phyloP scores from a whole-genome alignment of 371 early-diverging fungal species.

The Actinomortierella ambigua region DNA sequence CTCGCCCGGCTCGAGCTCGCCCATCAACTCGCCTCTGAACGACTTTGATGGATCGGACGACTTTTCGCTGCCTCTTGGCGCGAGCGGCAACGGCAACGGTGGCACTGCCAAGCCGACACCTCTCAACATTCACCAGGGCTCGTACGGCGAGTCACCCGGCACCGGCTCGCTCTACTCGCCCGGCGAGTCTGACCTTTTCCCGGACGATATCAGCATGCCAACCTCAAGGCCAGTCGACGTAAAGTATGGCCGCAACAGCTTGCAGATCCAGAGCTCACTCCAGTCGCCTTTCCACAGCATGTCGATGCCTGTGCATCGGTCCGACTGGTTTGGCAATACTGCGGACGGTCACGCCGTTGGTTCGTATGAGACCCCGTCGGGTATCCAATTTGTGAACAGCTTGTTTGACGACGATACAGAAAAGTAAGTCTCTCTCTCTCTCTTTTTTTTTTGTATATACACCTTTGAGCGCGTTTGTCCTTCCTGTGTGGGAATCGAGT shows the following conservation, averaged over 20 bases:
- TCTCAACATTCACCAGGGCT: conserved; percentile 30
- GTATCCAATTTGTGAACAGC: conserved; percentile 42
- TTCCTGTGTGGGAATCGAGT: not conserved
- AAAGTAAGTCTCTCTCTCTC: conserved; percentile 29
- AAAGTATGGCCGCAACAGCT: conserved; percentile 29
- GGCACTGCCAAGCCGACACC: conserved; percentile 17
- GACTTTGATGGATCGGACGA: conserved; percentile 45
- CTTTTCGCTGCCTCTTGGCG: conserved; percentile 6
- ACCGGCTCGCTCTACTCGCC: conserved; percentile 42
- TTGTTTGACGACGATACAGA: conserved; percentile 44
- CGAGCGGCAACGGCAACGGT: conserved; percentile 2
- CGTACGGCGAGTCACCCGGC: conserved; percentile 44
- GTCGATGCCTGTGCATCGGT: conserved; percentile 45
- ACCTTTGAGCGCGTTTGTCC: too few species aligned
- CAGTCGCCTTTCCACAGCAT: conserved; percentile 32
- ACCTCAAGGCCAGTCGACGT: conserved; percentile 29
- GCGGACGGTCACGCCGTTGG: conserved; percentile 40
- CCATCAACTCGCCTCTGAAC: conserved; percentile 41
- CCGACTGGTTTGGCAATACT: conserved; percentile 39
- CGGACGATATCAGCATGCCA: conserved; percentile 43
- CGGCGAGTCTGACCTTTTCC: conserved; percentile 43
- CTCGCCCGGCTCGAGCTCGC: conserved; percentile 42
- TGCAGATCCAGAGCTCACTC: conserved; percentile 1
- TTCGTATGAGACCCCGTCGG: conserved; percentile 38
- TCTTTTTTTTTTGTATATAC: too few species aligned